Conservation (phyloP, 1,284 basidiomycete species). For the Ustilago hordei region DNA sequence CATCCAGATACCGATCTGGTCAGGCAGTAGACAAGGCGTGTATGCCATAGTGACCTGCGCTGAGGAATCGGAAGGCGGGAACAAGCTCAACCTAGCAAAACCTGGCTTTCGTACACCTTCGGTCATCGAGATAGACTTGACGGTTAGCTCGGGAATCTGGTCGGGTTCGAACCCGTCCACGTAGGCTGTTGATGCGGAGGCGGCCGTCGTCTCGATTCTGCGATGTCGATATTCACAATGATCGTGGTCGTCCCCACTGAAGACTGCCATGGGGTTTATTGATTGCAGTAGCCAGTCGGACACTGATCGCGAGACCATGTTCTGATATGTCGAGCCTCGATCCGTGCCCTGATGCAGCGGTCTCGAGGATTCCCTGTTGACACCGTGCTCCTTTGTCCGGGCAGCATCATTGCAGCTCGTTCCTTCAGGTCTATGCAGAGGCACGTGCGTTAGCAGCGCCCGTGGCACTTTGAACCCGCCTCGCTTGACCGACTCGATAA, state of each 20-base stretch:
- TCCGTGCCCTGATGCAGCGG: conserved; percentile 57
- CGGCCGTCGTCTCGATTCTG: background rate
- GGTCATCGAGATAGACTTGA: conserved; percentile 63
- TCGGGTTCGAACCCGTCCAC: conserved; percentile 34
- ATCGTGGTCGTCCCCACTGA: conserved; percentile 65
- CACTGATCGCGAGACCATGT: conserved; percentile 47
- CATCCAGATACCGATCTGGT: conserved; percentile 61
- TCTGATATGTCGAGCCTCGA: conserved; percentile 56
- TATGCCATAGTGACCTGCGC: conserved; percentile 35
- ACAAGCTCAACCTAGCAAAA: conserved; percentile 55
- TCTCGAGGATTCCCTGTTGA: conserved; percentile 44
- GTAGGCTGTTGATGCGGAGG: background rate
- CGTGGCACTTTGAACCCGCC: conserved; percentile 30
- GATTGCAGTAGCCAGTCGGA: conserved; percentile 46
- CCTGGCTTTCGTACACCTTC: conserved; percentile 59
- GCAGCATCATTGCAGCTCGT: conserved; percentile 39
- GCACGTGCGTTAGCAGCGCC: conserved; percentile 60
- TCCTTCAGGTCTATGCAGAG: conserved; percentile 41
- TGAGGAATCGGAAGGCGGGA: conserved; percentile 9
- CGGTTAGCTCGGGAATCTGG: conserved; percentile 57
- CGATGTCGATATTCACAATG: conserved; percentile 61
- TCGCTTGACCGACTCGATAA: conserved; percentile 43
- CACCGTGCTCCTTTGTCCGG: conserved; percentile 38
- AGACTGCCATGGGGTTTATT: conserved; percentile 50
- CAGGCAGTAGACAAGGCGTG: conserved; percentile 56